Percentiles rank a stretch among this genome's conserved stretches.
Conservation (phyloP, 2,329 filamentous ascomycete species). For the Coniochaeta ligniaria region DNA sequence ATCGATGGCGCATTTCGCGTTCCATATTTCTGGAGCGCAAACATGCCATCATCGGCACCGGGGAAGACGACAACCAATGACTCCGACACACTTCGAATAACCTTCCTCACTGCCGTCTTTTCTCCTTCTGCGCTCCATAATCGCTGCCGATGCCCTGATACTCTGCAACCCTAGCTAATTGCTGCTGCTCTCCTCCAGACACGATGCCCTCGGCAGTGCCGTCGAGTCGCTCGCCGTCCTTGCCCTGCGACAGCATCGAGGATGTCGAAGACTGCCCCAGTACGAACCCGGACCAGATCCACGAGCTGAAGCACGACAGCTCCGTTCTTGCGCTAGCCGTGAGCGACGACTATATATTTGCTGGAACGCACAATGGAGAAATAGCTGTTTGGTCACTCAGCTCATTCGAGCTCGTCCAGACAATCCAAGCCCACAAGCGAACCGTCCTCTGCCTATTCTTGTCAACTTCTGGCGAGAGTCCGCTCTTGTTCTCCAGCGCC, state of each 20-base stretch:
- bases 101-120: neutral
- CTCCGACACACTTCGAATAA: neutral
- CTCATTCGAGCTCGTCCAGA: conserved; percentile 73
- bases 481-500: conserved; percentile 80
- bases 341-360: conserved; percentile 75
- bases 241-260: neutral
- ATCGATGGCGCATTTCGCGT: neutral
- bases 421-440: conserved; percentile 83
- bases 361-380: conserved; percentile 88
- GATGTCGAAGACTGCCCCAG: conserved; percentile 19
- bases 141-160: neutral
- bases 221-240: neutral
- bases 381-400: conserved; percentile 87
- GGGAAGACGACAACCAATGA: neutral
- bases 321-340: conserved; percentile 79
- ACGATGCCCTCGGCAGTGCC: conserved; percentile 8
- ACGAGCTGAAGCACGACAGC: conserved; percentile 69
- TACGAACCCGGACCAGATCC: conserved; percentile 54
- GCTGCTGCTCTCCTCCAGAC: neutral
- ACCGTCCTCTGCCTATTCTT: conserved; percentile 83
- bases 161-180: neutral
- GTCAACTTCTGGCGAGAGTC: conserved; percentile 49
- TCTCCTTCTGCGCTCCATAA: neutral
- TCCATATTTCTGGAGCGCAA: neutral
- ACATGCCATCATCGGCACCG: neutral